phyloP scores from a whole-genome alignment of 495 filamentous ascomycete genomes.

The Thozetella sp. region DNA sequence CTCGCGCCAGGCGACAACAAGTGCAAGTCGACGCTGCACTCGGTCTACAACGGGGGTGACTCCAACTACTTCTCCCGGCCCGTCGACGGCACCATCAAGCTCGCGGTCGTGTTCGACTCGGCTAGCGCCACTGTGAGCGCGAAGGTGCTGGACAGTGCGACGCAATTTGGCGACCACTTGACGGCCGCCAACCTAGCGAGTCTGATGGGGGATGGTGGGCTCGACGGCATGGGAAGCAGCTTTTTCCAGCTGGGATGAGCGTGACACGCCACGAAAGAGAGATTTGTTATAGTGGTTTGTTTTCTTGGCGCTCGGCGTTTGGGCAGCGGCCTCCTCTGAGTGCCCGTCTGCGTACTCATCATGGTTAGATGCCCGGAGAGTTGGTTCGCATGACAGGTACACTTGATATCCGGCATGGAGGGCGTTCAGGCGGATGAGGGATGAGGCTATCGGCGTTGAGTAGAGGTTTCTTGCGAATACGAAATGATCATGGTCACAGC shows the following conservation, averaged over 20 bases:
- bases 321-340: not conserved
- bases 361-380: too few relatives aligned
- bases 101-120: conserved; percentile 60
- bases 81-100: conserved; percentile 48
- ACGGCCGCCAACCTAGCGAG: not conserved
- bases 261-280: not conserved
- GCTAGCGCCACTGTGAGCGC: conserved; percentile 24
- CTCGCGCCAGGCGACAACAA: conserved; percentile 48
- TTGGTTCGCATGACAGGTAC: too few relatives aligned
- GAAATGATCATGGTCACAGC: too few relatives aligned
- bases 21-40: conserved; percentile 64
- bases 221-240: not conserved
- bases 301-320: not conserved
- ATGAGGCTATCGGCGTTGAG: too few relatives aligned
- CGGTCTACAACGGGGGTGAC: conserved; percentile 53
- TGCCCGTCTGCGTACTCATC: too few relatives aligned
- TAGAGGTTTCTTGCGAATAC: too few relatives aligned
- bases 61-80: conserved; percentile 69
- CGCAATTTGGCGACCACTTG: conserved; percentile 29
- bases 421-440: too few relatives aligned
- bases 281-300: not conserved
- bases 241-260: not conserved
- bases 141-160: conserved; percentile 31
- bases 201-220: not conserved
- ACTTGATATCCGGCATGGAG: too few relatives aligned